Evolutionary conservation across 2,329 filamentous ascomycete species (phyloP).

Genomic region (Phialocephala sp.): DNA sequence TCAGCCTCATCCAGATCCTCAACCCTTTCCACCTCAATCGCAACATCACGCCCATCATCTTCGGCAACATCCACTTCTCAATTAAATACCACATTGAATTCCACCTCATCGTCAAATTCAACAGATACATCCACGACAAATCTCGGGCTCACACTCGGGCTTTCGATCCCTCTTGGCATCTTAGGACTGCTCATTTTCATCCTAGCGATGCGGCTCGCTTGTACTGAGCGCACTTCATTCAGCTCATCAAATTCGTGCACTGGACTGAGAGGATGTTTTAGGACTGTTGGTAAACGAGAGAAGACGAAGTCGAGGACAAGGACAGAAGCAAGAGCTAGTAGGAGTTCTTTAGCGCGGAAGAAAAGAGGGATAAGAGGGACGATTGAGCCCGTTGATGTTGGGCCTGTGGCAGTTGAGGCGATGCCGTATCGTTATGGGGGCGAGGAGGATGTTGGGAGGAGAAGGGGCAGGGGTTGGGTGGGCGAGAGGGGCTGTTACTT

Average conservation of each 20-base stretch:
- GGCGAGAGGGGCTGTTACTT: background rate
- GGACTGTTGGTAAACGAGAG: background rate
- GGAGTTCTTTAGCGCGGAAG: background rate
- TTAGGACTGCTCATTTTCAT: background rate
- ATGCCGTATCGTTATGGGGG: background rate
- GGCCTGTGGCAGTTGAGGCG: background rate
- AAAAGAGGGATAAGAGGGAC: background rate
- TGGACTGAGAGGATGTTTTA: background rate
- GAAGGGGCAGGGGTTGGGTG: background rate
- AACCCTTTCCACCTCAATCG: background rate
- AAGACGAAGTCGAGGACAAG: background rate
- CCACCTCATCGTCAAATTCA: background rate
- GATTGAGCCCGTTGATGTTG: background rate
- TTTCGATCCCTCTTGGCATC: background rate
- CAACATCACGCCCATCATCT: background rate
- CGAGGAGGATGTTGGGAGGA: background rate
- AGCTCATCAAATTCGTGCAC: background rate
- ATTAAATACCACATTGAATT: background rate
- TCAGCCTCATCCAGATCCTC: background rate
- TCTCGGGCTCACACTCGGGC: background rate
- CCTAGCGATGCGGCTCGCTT: background rate
- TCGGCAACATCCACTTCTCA: background rate
- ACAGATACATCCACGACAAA: background rate
- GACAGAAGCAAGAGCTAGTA: too few relatives aligned
- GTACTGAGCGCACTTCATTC: background rate